Conservation (phyloP, 2,329 filamentous ascomycete genomes). For the Diaporthe nobilis region DNA sequence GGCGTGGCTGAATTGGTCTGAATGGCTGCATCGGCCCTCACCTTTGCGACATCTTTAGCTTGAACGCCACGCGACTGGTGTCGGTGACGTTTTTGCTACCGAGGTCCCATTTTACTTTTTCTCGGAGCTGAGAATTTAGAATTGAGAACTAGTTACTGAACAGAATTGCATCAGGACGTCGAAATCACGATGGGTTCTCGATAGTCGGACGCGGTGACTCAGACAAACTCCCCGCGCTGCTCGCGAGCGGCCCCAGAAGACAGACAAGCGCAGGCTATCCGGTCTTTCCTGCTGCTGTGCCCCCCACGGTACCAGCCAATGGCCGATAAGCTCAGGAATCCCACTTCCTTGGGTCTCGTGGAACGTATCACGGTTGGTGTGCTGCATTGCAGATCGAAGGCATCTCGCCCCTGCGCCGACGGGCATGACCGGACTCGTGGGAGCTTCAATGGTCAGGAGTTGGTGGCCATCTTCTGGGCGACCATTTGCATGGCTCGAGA, state of each 20-base stretch:
- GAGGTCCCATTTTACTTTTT: not conserved
- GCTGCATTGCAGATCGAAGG: conserved; percentile 24
- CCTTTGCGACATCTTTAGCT: conserved; percentile 5
- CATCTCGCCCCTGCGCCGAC: conserved; percentile 24
- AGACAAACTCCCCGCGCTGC: not conserved
- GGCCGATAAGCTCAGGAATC: not conserved
- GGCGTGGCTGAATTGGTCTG: not conserved
- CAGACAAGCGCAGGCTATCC: conserved; percentile 2
- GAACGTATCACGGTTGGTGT: conserved; percentile 19
- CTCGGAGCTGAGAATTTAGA: conserved; percentile 4
- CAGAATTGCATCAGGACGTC: not conserved
- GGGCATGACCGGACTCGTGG: conserved; percentile 14
- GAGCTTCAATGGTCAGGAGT: conserved; percentile 27
- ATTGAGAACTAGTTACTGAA: not conserved
- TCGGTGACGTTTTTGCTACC: conserved; percentile 5
- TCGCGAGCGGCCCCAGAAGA: not conserved
- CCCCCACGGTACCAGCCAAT: conserved; percentile 6
- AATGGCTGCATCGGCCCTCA: conserved; percentile 6
- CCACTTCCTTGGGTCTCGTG: conserved; percentile 17
- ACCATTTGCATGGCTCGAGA: not conserved
- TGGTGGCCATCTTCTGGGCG: not conserved
- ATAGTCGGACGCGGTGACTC: not conserved
- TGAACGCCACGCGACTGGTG: conserved; percentile 10
- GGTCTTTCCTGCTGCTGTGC: not conserved
- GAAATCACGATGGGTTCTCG: not conserved